These are phyloP conservation scores for Arthrobotrys pseudoclavata DNA, from an alignment of 2,329 filamentous ascomycete species.

Conservation along the genomic window DNA sequence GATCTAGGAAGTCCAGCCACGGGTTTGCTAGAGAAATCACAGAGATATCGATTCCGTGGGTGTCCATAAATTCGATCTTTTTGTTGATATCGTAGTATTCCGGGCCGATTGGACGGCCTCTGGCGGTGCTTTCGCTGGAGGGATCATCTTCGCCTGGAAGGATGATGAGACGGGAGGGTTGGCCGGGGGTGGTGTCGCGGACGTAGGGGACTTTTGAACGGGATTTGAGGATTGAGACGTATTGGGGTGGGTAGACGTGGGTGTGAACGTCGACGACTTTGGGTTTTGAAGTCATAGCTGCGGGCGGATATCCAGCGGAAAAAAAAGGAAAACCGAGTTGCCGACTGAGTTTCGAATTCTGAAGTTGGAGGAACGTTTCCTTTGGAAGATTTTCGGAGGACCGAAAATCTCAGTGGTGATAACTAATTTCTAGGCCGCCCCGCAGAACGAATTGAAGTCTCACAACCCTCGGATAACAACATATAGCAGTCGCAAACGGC, in stretches of 20 bases:
- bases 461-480: constrained; percentile 17
- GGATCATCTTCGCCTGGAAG: constrained; percentile 73
- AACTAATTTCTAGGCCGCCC: not conserved
- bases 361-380: too few species aligned
- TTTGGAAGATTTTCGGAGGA: too few species aligned
- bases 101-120: constrained; percentile 84
- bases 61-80: constrained; percentile 90
- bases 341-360: too few species aligned
- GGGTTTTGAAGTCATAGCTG: constrained; percentile 56
- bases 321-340: too few species aligned
- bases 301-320: not conserved
- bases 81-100: constrained; percentile 84
- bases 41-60: constrained; percentile 83
- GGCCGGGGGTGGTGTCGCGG: constrained; percentile 70
- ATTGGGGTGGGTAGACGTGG: constrained; percentile 77
- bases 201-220: constrained; percentile 78
- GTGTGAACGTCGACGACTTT: constrained; percentile 77
- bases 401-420: not conserved
- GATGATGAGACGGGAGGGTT: constrained; percentile 73
- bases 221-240: constrained; percentile 74
- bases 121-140: constrained; percentile 69
- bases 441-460: not conserved
- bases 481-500: not conserved
- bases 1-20: constrained; percentile 86
- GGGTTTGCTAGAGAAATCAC: constrained; percentile 92